A percentile compares a stretch with the other conserved stretches of the same genome.
Conservation (phyloP, 148 eudicot species). For the Amaranthus palmeri region DNA sequence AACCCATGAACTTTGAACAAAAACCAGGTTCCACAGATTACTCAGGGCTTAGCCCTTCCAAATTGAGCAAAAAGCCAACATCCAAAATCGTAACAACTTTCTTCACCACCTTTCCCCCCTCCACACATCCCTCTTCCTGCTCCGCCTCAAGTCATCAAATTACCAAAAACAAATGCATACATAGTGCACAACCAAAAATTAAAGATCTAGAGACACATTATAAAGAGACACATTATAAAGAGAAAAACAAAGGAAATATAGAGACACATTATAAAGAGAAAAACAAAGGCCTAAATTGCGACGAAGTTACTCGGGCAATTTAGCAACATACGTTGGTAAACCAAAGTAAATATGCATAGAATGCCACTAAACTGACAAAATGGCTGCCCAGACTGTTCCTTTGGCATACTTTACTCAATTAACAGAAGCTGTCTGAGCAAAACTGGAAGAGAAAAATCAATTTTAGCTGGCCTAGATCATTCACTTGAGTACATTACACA, state of each 20-base stretch:
- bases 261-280: neutral
- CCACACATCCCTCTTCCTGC: neutral
- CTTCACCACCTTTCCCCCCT: neutral
- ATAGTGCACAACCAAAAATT: neutral
- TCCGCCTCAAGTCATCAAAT: neutral
- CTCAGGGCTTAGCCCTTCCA: neutral
- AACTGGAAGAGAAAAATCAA: conserved; percentile 11
- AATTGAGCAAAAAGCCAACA: too few relatives aligned
- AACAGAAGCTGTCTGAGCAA: conserved; percentile 8
- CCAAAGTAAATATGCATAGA: neutral
- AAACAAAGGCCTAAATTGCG: neutral
- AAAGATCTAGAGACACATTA: neutral
- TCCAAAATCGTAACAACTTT: too few relatives aligned
- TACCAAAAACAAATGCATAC: neutral
- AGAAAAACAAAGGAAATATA: neutral
- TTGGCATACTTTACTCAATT: conserved; percentile 8
- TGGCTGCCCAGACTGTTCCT: neutral
- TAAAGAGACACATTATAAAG: neutral
- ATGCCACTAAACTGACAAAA: conserved; percentile 12
- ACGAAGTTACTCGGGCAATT: neutral
- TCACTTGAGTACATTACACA: neutral
- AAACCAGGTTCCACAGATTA: too few relatives aligned
- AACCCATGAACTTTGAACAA: neutral
- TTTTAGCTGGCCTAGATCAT: neutral
- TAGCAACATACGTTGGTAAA: neutral